A percentile compares a stretch with the other conserved stretches of the same genome.
Conservation (phyloP, 1,284 basidiomycete species). For the Cryptococcus sp. region DNA sequence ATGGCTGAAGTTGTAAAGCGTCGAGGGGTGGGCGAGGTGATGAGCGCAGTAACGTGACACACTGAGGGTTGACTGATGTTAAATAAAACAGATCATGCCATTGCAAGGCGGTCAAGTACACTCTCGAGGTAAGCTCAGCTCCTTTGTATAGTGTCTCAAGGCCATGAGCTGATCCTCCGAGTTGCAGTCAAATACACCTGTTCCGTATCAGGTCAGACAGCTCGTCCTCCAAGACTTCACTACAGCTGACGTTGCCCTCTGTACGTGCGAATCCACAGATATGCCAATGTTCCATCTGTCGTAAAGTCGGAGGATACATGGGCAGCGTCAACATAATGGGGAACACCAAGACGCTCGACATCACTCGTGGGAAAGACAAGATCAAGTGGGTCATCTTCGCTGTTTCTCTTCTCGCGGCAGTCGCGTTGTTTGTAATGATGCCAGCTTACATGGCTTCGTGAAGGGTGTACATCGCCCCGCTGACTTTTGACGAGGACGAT, state of each 20-base stretch:
- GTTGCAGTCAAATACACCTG: conserved; percentile 48
- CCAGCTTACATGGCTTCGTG: background rate
- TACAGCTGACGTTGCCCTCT: background rate
- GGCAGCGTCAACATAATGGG: conserved; percentile 53
- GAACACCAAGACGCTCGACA: conserved; percentile 46
- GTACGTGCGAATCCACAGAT: conserved; percentile 18
- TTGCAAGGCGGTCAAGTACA: conserved; percentile 49
- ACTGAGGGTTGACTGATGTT: background rate
- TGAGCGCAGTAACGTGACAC: background rate
- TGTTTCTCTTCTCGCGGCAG: background rate
- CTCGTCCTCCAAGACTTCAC: background rate
- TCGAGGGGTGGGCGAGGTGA: background rate
- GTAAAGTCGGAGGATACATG: conserved; percentile 53
- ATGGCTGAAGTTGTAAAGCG: background rate
- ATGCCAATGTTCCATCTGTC: conserved; percentile 53
- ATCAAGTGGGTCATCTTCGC: conserved; percentile 40
- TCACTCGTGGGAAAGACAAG: conserved; percentile 47
- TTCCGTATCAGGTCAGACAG: conserved; percentile 46
- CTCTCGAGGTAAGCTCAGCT: conserved; percentile 32
- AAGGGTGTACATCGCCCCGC: conserved; percentile 44
- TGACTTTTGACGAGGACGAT: conserved; percentile 45
- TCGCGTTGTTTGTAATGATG: too few relatives aligned
- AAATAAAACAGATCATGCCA: conserved; percentile 44
- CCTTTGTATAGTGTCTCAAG: too few relatives aligned
- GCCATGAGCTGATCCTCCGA: conserved; percentile 5